Conservation (phyloP, 2,329 filamentous ascomycete genomes). For the Fonsecaea nubica region DNA sequence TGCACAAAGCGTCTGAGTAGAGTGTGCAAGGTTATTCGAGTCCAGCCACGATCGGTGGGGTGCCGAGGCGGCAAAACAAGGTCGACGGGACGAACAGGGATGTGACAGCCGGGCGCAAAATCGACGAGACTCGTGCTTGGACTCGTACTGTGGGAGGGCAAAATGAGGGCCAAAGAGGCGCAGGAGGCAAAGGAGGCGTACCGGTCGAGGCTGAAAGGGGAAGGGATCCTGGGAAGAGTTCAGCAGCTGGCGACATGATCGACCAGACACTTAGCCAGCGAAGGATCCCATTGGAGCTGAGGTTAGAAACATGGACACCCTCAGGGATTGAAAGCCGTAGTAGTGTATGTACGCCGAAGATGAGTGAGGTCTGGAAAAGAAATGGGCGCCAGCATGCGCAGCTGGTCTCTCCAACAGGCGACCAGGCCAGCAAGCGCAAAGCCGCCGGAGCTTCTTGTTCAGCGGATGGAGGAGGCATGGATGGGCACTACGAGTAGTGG, state of each 20-base stretch:
- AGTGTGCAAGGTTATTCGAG: constrained; percentile 1
- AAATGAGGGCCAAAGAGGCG: neutral
- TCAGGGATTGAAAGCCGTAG: neutral
- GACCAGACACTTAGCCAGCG: neutral
- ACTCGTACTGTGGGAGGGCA: neutral
- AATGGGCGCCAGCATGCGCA: neutral
- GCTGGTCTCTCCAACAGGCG: neutral
- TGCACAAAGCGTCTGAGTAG: neutral
- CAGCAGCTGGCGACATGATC: constrained; percentile 3
- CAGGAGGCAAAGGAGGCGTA: constrained; percentile 2
- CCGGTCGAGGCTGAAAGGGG: neutral
- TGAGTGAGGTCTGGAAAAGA: neutral
- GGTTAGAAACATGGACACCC: neutral
- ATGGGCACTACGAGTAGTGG: constrained; percentile 5
- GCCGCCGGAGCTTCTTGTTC: constrained; percentile 12
- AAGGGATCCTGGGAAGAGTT: neutral
- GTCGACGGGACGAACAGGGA: neutral
- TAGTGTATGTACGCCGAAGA: neutral
- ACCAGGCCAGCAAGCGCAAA: constrained; percentile 15
- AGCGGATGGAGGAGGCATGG: constrained; percentile 4
- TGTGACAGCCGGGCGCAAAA: neutral
- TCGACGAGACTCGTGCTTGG: neutral
- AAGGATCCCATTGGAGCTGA: neutral
- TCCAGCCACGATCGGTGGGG: neutral
- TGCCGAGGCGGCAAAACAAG: neutral